Conservation (phyloP, 2,329 filamentous ascomycete species). For the Daldinia sp. region DNA sequence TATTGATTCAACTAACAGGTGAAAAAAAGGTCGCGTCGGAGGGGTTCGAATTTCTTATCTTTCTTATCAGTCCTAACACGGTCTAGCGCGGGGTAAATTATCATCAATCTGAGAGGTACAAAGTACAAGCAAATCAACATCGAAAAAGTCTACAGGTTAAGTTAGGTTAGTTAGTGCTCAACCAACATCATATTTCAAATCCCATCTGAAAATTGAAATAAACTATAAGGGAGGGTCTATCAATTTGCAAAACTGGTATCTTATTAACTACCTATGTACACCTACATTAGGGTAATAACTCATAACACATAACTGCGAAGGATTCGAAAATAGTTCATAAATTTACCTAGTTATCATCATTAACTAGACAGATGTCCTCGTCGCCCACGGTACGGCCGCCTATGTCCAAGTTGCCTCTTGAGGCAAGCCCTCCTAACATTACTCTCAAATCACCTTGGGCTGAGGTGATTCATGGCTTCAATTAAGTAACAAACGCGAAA, state of each 20-base stretch:
- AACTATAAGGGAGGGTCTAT: no score
- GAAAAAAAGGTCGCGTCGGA: slow-evolving; percentile 14
- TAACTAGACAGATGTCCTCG: background rate
- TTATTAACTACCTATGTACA: no score
- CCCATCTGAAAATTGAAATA: no score
- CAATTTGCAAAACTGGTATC: no score
- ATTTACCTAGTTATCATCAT: background rate
- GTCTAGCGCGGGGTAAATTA: slow-evolving; percentile 14
- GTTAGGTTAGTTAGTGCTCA: no score
- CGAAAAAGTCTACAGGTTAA: no score
- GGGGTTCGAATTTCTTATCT: slow-evolving; percentile 20
- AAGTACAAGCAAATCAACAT: no score
- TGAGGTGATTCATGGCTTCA: background rate
- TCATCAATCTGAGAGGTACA: background rate
- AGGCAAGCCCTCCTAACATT: background rate
- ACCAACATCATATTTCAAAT: no score
- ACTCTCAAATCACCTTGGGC: slow-evolving; percentile 1
- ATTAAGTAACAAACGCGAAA: slow-evolving; percentile 12
- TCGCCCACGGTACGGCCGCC: background rate
- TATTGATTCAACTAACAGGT: background rate
- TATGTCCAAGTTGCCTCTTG: background rate
- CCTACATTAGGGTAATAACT: no score
- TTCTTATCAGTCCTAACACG: slow-evolving; percentile 14
- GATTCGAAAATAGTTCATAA: background rate
- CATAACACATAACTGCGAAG: no score